Percentiles rank a stretch among this genome's conserved stretches.
These are phyloP conservation scores for Cytospora paraplurivora DNA, from an alignment of 2,329 filamentous ascomycete species.

Conservation along the genomic window DNA sequence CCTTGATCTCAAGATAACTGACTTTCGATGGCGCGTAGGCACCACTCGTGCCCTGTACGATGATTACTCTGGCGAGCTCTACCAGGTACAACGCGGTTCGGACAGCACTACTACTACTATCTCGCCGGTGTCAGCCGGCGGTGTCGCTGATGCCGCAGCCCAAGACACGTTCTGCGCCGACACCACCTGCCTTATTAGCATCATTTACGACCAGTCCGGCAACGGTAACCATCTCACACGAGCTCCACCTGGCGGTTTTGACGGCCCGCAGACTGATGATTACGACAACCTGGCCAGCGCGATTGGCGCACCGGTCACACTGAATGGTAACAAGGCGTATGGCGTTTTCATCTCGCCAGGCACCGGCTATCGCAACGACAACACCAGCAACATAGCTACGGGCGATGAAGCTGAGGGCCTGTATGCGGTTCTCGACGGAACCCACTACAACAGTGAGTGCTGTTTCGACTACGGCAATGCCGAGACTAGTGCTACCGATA, in stretches of 20 bases:
- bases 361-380: slow-evolving; percentile 65
- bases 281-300: slow-evolving; percentile 63
- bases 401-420: slow-evolving; percentile 60
- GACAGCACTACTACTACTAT: slow-evolving; percentile 51
- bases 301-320: slow-evolving; percentile 60
- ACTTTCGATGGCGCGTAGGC: slow-evolving; percentile 15
- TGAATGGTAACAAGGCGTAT: slow-evolving; percentile 64
- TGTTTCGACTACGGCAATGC: slow-evolving; percentile 63
- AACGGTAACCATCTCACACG: slow-evolving; percentile 63
- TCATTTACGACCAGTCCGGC: slow-evolving; percentile 69
- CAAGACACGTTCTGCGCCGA: slow-evolving; percentile 63
- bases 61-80: slow-evolving; percentile 55
- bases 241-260: slow-evolving; percentile 59
- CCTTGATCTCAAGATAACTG: not conserved
- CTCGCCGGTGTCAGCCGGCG: slow-evolving; percentile 56
- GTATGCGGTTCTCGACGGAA: slow-evolving; percentile 62
- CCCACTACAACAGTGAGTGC: slow-evolving; percentile 59
- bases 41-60: slow-evolving; percentile 65
- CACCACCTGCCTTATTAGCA: slow-evolving; percentile 64
- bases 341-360: slow-evolving; percentile 64
- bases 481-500: slow-evolving; percentile 53
- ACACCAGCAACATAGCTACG: slow-evolving; percentile 52
- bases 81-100: slow-evolving; percentile 61
- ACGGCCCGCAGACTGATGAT: slow-evolving; percentile 57
- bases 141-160: slow-evolving; percentile 61